These are phyloP conservation scores for Tetrahymena thermophila DNA, from an alignment of 73 alveolate genomes.

Conservation along the genomic window DNA sequence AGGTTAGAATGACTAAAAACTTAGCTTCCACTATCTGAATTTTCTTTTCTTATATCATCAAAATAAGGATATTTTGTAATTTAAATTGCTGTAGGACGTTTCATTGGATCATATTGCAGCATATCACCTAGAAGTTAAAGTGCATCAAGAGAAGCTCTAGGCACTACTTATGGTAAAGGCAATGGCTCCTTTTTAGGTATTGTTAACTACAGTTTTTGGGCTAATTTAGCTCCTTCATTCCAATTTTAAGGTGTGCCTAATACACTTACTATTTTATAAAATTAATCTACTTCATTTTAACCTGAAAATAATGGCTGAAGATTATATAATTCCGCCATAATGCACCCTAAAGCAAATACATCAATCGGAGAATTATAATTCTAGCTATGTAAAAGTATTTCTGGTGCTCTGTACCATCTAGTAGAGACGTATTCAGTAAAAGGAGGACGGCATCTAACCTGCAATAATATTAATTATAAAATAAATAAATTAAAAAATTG, in stretches of 20 bases:
- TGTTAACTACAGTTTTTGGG: neutral
- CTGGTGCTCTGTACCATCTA: conserved; percentile 98
- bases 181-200: neutral
- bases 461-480: neutral
- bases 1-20: neutral
- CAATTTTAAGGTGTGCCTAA: conserved; percentile 87
- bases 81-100: neutral
- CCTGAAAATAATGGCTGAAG: conserved; percentile 95
- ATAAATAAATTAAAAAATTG: neutral
- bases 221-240: conserved; percentile 3
- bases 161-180: neutral
- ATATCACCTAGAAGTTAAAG: neutral
- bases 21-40: neutral
- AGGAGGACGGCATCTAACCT: conserved; percentile 68
- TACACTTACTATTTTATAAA: conserved; percentile 84
- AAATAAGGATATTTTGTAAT: neutral
- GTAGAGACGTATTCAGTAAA: conserved; percentile 96
- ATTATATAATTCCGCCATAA: conserved; percentile 95
- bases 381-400: conserved; percentile 77
- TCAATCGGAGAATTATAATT: conserved; percentile 94
- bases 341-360: conserved; percentile 95
- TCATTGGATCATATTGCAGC: neutral
- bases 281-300: conserved; percentile 79
- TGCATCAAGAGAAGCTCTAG: neutral
- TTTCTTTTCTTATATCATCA: neutral